phyloP scores from a whole-genome alignment of 2,329 filamentous ascomycete genomes.

The Fusarium chlamydosporum region DNA sequence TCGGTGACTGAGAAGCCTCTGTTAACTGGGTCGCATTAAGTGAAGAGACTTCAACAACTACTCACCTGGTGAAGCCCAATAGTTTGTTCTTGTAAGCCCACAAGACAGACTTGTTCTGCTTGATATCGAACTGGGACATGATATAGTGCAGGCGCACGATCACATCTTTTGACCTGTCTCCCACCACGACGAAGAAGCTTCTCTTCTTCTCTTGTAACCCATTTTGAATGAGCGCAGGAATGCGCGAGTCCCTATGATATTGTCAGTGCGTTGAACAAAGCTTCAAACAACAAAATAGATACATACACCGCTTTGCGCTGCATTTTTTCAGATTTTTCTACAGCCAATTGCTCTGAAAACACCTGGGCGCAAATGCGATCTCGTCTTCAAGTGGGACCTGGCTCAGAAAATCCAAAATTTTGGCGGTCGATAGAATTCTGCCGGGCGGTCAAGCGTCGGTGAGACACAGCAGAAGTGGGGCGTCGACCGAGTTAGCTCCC shows the following conservation, averaged over 20 bases:
- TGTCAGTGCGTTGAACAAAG: slow-evolving; percentile 16
- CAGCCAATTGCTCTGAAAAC: slow-evolving; percentile 50
- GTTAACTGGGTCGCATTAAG: slow-evolving; percentile 39
- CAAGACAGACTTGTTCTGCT: slow-evolving; percentile 90
- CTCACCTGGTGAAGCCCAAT: slow-evolving; percentile 85
- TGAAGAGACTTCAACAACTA: slow-evolving; percentile 14
- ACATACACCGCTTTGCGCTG: slow-evolving; percentile 71
- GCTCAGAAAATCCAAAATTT: slow-evolving; percentile 58
- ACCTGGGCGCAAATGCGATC: slow-evolving; percentile 51
- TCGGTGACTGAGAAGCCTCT: slow-evolving; percentile 74
- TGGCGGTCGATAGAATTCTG: slow-evolving; percentile 56
- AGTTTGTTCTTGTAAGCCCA: slow-evolving; percentile 99
- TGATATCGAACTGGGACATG: slow-evolving; percentile 89
- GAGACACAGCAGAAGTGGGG: slow-evolving; percentile 32
- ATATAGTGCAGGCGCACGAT: slow-evolving; percentile 96
- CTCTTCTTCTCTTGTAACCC: slow-evolving; percentile 95
- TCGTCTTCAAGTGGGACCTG: slow-evolving; percentile 47
- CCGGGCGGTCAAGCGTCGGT: slow-evolving; percentile 56
- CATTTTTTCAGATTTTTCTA: slow-evolving; percentile 60
- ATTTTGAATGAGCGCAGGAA: slow-evolving; percentile 92
- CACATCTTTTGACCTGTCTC: slow-evolving; percentile 91
- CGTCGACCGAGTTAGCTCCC: slow-evolving; percentile 5
- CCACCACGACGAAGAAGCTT: slow-evolving; percentile 97
- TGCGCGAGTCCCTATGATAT: slow-evolving; percentile 81
- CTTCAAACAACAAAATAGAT: too few species aligned